Evolutionary conservation across 192 early-diverging fungal genomes (phyloP).

Genomic region (Coemansia sp.): DNA sequence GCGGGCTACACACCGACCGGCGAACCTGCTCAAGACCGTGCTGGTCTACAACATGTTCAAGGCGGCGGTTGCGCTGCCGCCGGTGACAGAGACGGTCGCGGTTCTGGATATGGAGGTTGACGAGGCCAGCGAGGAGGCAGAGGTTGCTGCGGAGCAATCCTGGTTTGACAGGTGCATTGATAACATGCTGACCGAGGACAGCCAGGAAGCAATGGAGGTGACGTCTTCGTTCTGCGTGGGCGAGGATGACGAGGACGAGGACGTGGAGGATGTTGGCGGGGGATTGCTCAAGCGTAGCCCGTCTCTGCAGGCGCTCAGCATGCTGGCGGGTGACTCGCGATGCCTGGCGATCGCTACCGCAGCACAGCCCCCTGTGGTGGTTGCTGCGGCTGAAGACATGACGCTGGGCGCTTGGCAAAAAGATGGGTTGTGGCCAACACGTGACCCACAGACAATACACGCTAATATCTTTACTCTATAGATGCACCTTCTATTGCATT

Average conservation of each 20-base stretch:
- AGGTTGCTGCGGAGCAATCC: conserved; percentile 40
- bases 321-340: not conserved
- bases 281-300: conserved; percentile 25
- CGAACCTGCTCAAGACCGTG: conserved; percentile 42
- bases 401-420: not conserved
- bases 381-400: not conserved
- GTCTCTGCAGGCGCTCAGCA: conserved; percentile 13
- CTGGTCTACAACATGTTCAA: conserved; percentile 51
- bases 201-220: not conserved
- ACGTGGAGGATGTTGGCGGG: not conserved
- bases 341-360: not conserved
- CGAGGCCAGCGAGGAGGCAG: conserved; percentile 11
- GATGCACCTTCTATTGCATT: not conserved
- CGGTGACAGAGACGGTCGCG: not conserved
- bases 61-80: conserved; percentile 10
- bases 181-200: conserved; percentile 32
- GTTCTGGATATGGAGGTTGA: conserved; percentile 24
- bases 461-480: not conserved
- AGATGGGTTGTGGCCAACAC: conserved; percentile 1
- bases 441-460: conserved; percentile 3
- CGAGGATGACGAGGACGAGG: conserved; percentile 12
- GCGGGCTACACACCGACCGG: conserved; percentile 30
- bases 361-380: not conserved
- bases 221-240: not conserved
- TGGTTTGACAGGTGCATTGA: conserved; percentile 54